phyloP scores from a whole-genome alignment of 805 yeast genomes.

The Metschnikowia amazonensis region DNA sequence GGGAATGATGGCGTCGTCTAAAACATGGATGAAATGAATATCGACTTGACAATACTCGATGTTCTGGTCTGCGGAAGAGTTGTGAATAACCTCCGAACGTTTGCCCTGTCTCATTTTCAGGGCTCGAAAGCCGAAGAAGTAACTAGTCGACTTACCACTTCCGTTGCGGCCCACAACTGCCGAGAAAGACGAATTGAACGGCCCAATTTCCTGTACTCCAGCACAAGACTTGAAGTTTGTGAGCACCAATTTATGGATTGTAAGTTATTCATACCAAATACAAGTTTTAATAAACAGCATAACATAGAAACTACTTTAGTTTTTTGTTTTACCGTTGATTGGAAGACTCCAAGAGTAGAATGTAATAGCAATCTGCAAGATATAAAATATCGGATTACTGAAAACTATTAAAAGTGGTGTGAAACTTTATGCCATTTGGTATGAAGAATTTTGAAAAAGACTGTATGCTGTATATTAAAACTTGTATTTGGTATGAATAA shows the following conservation, averaged over 20 bases:
- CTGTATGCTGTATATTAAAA: no score
- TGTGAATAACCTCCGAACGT: slow-evolving; percentile 87
- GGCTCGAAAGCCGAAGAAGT: slow-evolving; percentile 92
- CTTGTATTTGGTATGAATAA: no score
- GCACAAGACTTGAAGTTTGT: slow-evolving; percentile 94
- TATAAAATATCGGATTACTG: no score
- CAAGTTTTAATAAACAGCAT: no score
- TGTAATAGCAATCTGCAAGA: no score
- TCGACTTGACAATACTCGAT: slow-evolving; percentile 83
- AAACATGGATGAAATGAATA: slow-evolving; percentile 75
- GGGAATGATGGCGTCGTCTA: slow-evolving; percentile 46
- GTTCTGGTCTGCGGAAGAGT: slow-evolving; percentile 61
- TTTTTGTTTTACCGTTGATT: no score
- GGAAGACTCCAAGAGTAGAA: no score
- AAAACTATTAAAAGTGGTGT: no score
- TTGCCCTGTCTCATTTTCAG: slow-evolving; percentile 95
- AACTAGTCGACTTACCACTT: slow-evolving; percentile 97
- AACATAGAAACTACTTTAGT: no score
- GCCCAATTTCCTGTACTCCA: slow-evolving; percentile 89
- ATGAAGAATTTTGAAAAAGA: no score
- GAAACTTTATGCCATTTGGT: no score
- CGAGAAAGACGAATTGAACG: slow-evolving; percentile 87
- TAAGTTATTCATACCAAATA: no score
- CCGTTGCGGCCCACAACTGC: slow-evolving; percentile 99
- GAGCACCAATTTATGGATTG: slow-evolving; percentile 68